Evolutionary conservation across 1,139 yeast species (phyloP), one percentile per base, ranked within the genome.

Genomic region (Pichia cactophila): DNA sequence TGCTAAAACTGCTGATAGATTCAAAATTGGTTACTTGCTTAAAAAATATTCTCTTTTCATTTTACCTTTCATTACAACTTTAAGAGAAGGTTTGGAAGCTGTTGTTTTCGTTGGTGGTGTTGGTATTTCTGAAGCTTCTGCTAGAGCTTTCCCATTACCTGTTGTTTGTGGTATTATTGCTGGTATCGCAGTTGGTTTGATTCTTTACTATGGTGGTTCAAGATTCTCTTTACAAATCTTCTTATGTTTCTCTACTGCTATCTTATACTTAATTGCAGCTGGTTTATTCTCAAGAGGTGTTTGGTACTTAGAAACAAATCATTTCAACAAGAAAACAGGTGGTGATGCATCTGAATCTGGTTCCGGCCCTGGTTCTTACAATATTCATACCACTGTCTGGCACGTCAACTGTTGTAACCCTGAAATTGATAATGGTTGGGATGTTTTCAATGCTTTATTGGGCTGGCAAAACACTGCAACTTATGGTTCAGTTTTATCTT

Each of bases 381-480:
- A 89, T 66, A 79, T 88, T 58, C 61, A 73, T 50, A 75, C 77
- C 61, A 70, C 87, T 9, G 96, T 89, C 17, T 89, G 95, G 88
- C 97, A 89, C 67, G 90, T 89, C 54, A 88, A 89, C 73, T 89
- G 96, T 70, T 89, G 96, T 71, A 88, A 87, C 69, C 95, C 95
- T 37, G 86, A 83, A 68, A 74, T 74, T 45, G 95, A 88, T 65
- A 83, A 86, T 54, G 94, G 94, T 70, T 89, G 96, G 96, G 94
- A 86, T 78, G 80, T 89, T 54, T 88, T 89, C 76, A 88, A 87
- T 62, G 85, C 95, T 12, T 67, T 86, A 49, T 70, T 87, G 49
- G 95, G 95, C 57, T 87, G 96, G 96, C 95, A 86, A 71, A 87
- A 87, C 68, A 76, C 89, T 50, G 96, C 96, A 52, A 88, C 95